A percentile compares a stretch with the other conserved stretches of the same genome.
phyloP scores from a whole-genome alignment of 805 yeast species.

The Candida piceae region DNA sequence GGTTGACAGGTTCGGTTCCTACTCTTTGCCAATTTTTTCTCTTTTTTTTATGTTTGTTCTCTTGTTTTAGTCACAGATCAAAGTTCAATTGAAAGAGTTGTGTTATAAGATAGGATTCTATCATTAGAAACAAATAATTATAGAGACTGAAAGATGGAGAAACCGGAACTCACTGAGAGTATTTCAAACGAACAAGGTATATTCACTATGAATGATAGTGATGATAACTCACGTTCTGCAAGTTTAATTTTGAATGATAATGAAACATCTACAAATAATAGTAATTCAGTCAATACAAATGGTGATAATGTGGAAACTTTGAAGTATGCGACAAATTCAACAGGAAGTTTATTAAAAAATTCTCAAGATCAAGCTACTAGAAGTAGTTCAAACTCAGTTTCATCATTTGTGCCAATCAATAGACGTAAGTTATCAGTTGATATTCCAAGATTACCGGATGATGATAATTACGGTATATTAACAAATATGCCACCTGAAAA shows the following conservation, averaged over 20 bases:
- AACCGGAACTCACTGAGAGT: too few species aligned
- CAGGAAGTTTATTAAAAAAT: too few species aligned
- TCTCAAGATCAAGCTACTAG: too few species aligned
- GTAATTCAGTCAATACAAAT: neutral
- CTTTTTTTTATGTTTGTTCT: too few species aligned
- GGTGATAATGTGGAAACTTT: neutral
- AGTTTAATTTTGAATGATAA: too few species aligned
- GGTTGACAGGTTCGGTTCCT: too few species aligned
- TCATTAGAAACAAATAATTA: too few species aligned
- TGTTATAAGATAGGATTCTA: too few species aligned
- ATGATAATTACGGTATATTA: slow-evolving; percentile 17
- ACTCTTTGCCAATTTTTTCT: too few species aligned
- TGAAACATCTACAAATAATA: neutral
- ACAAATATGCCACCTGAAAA: slow-evolving; percentile 16
- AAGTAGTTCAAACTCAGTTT: neutral
- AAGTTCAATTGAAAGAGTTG: too few species aligned
- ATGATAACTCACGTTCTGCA: neutral
- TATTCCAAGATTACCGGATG: slow-evolving; percentile 24
- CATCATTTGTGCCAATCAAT: neutral
- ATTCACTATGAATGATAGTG: neutral
- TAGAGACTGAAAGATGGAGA: neutral
- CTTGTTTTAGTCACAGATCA: too few species aligned
- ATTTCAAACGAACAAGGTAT: neutral
- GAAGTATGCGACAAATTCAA: too few species aligned
- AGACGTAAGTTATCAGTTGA: slow-evolving; percentile 16